Conservation (phyloP, 2,329 filamentous ascomycete species). For the Triangularia verruculosa region DNA sequence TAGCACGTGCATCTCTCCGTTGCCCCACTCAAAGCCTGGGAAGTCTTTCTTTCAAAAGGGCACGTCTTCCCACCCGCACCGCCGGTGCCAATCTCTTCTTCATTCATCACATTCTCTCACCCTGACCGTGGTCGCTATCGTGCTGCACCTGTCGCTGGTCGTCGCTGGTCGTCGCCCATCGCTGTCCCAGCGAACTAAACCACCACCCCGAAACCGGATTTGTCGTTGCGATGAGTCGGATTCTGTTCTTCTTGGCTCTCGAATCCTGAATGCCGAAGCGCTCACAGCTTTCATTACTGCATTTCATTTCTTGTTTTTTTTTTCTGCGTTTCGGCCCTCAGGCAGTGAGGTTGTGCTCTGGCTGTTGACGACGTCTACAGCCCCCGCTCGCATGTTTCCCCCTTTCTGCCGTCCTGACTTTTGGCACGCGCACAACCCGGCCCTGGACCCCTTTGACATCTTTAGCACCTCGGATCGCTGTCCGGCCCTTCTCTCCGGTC, state of each 20-base stretch:
- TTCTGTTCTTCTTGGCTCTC: constrained; percentile 6
- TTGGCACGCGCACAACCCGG: not conserved
- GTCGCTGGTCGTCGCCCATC: not conserved
- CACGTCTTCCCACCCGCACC: constrained; percentile 21
- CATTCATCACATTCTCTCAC: constrained; percentile 11
- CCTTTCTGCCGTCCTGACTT: not conserved
- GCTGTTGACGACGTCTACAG: not conserved
- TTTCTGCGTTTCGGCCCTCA: not conserved
- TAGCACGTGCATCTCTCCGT: constrained; percentile 15
- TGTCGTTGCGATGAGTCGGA: not conserved
- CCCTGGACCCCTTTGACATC: not conserved
- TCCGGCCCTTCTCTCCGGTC: not conserved
- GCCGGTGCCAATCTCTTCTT: constrained; percentile 16
- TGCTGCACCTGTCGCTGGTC: not conserved
- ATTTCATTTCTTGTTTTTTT: not conserved
- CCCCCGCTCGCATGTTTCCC: not conserved
- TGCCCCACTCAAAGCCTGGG: constrained; percentile 18
- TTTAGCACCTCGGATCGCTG: not conserved
- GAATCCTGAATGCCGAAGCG: not conserved
- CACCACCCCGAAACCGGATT: not conserved
- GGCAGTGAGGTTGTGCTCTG: not conserved
- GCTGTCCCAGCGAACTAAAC: not conserved
- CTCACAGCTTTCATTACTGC: not conserved
- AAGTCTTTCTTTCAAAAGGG: constrained; percentile 27
- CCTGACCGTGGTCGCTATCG: not conserved